These are phyloP conservation scores for Candida glaebosa DNA, from an alignment of 805 yeast species.

Conservation along the genomic window DNA sequence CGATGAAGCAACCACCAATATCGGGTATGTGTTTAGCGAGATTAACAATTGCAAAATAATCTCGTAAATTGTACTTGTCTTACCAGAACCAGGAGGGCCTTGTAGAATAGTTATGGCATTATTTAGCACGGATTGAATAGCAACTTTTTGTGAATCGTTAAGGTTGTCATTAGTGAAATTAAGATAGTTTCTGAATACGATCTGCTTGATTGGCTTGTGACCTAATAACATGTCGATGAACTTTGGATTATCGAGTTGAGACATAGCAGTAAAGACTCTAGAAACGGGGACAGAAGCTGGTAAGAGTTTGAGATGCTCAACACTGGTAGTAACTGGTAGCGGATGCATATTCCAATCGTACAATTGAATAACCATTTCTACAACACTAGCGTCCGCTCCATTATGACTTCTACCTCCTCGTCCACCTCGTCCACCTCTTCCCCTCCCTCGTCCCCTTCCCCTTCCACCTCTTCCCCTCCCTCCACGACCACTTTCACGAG, in stretches of 20 bases:
- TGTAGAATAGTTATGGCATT: constrained; percentile 47
- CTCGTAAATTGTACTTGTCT: constrained; percentile 42
- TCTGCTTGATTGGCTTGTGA: constrained; percentile 50
- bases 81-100: constrained; percentile 68
- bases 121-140: constrained; percentile 50
- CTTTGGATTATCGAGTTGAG: constrained; percentile 49
- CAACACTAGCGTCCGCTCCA: constrained; percentile 22
- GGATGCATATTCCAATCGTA: constrained; percentile 56
- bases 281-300: constrained; percentile 64
- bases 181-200: constrained; percentile 53
- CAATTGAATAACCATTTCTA: constrained; percentile 48
- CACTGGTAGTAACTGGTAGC: constrained; percentile 45
- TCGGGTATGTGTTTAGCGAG: constrained; percentile 56
- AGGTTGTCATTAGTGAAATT: constrained; percentile 47
- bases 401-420: constrained; percentile 1
- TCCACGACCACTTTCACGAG: constrained; percentile 20
- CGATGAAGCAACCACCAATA: constrained; percentile 71
- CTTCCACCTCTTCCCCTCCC: constrained; percentile 26
- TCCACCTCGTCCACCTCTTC: constrained; percentile 3
- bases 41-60: constrained; percentile 51
- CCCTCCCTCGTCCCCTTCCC: constrained; percentile 15
- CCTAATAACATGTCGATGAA: constrained; percentile 55
- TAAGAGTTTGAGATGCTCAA: constrained; percentile 37
- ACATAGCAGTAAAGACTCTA: constrained; percentile 65
- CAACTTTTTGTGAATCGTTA: constrained; percentile 57